Evolutionary conservation across 108 stramenopile species (phyloP).

Genomic region (Mayamaea pseudoterrestris): DNA sequence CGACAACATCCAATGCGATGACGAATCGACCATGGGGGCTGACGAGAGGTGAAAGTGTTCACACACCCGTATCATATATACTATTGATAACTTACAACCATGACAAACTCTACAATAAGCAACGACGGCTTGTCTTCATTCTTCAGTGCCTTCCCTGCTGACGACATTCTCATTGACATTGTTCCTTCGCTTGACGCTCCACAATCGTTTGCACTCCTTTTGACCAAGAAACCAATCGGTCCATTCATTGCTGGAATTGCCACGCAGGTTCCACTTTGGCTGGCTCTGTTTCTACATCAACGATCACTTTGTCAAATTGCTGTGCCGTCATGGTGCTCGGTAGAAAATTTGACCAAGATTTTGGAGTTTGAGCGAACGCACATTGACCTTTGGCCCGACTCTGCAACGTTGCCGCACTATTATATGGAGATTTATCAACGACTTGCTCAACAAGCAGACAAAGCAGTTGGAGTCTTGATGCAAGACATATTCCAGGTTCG

Average conservation of each 20-base stretch:
- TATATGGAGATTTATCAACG: conserved; percentile 60
- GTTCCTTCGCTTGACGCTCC: background rate
- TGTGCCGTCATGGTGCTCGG: conserved; percentile 22
- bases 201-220: no score
- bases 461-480: conserved; percentile 31
- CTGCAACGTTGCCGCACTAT: conserved; percentile 39
- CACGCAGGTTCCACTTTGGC: conserved; percentile 61
- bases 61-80: background rate
- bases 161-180: background rate
- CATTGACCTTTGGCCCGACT: background rate
- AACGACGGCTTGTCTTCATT: background rate
- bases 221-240: conserved; percentile 23
- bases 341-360: conserved; percentile 30
- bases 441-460: conserved; percentile 18
- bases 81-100: background rate
- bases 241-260: conserved; percentile 71
- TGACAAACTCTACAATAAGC: background rate
- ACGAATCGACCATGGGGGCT: no score
- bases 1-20: no score
- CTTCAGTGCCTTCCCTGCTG: background rate
- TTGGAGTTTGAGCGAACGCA: conserved; percentile 39
- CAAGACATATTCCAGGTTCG: conserved; percentile 59
- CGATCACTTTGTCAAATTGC: conserved; percentile 44
- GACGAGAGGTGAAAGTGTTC: no score
- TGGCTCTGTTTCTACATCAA: conserved; percentile 43